Conservation (phyloP, 1,284 basidiomycete species). For the Ganoderma meredithae region DNA sequence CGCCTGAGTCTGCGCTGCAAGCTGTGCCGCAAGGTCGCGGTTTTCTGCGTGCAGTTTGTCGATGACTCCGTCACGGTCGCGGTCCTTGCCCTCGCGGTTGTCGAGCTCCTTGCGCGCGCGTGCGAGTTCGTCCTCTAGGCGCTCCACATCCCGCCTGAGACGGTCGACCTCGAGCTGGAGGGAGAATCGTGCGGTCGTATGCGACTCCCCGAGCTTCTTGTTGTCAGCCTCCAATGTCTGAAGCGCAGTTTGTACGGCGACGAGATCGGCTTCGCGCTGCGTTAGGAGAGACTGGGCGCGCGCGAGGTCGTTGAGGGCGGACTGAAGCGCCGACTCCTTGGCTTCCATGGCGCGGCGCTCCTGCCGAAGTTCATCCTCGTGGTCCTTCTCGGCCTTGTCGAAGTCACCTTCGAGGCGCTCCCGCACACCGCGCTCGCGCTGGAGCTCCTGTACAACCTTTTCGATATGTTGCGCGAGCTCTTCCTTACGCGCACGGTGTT, state of each 20-base stretch:
- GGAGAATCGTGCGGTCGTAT: conserved; percentile 85
- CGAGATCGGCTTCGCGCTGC: conserved; percentile 78
- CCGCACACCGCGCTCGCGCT: conserved; percentile 60
- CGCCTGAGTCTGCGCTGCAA: conserved; percentile 86
- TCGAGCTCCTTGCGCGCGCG: conserved; percentile 79
- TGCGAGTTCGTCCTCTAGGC: conserved; percentile 82
- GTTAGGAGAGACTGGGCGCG: conserved; percentile 66
- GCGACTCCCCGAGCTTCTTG: conserved; percentile 80
- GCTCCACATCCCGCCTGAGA: conserved; percentile 84
- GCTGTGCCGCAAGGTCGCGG: conserved; percentile 76
- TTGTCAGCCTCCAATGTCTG: conserved; percentile 71
- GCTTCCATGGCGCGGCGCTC: conserved; percentile 69
- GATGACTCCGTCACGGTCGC: conserved; percentile 74
- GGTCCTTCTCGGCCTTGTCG: conserved; percentile 60
- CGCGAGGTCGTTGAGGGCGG: conserved; percentile 65
- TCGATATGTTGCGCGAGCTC: conserved; percentile 80
- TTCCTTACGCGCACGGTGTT: conserved; percentile 72
- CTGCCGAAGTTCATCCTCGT: conserved; percentile 63
- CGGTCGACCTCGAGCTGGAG: conserved; percentile 92
- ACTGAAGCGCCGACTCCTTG: conserved; percentile 72
- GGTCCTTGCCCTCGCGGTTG: conserved; percentile 66
- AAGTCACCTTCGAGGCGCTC: conserved; percentile 66
- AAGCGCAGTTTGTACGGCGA: conserved; percentile 77
- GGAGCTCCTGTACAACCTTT: conserved; percentile 72
- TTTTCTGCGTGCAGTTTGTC: conserved; percentile 83